Conservation (phyloP, 768 basidiomycete genomes). For the Trametes punicea region DNA sequence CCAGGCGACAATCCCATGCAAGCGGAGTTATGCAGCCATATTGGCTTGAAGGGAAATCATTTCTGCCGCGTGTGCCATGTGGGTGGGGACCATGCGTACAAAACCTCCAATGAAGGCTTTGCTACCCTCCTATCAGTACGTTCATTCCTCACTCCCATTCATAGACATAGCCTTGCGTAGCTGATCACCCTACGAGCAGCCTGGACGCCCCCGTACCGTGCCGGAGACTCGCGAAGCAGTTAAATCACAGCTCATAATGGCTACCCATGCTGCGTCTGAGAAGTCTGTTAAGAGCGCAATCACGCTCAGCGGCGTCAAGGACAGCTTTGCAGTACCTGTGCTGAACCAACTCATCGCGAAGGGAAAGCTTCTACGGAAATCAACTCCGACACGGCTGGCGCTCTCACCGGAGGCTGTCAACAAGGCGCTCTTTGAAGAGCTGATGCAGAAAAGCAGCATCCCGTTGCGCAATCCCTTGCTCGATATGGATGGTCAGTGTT, state of each 20-base stretch:
- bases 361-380: slow-evolving; percentile 6
- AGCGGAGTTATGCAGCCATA: slow-evolving; percentile 33
- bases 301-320: slow-evolving; percentile 10
- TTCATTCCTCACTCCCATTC: not conserved
- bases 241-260: not conserved
- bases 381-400: not conserved
- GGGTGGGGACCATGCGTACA: slow-evolving; percentile 27
- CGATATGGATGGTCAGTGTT: slow-evolving; percentile 1
- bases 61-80: slow-evolving; percentile 34
- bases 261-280: slow-evolving; percentile 10
- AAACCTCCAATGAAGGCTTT: slow-evolving; percentile 27
- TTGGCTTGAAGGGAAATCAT: slow-evolving; percentile 32
- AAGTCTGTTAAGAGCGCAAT: slow-evolving; percentile 8
- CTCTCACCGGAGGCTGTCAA: not conserved
- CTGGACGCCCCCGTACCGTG: slow-evolving; percentile 1
- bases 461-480: slow-evolving; percentile 12
- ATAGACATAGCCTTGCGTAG: no score
- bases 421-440: not conserved
- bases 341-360: slow-evolving; percentile 8
- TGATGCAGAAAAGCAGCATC: not conserved
- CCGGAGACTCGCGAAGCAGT: slow-evolving; percentile 11
- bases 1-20: slow-evolving; percentile 38
- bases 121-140: slow-evolving; percentile 23
- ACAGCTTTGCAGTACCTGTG: slow-evolving; percentile 10
- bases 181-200: not conserved